A percentile compares a stretch with the other conserved stretches of the same genome.
These are phyloP conservation scores for Rubroboletus pulcherrimus DNA, from an alignment of 768 basidiomycete species.

Conservation along the genomic window DNA sequence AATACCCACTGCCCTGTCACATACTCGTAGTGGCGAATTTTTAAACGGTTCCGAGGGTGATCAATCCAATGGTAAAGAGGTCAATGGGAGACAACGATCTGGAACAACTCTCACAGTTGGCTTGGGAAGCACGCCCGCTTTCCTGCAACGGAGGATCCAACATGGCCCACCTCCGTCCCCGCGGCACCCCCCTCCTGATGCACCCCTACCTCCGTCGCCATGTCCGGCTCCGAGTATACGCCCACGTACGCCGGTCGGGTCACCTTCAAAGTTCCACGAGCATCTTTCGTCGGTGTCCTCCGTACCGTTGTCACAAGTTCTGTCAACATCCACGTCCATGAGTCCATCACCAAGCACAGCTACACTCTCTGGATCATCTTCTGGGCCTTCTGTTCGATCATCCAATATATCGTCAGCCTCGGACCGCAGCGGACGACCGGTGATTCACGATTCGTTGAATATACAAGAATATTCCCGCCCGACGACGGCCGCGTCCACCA, in stretches of 20 bases:
- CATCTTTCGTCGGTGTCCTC: conserved; percentile 31
- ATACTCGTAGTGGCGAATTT: conserved; percentile 1
- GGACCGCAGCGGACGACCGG: conserved; percentile 13
- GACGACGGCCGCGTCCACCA: conserved; percentile 17
- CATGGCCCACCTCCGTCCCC: conserved; percentile 24
- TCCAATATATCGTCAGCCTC: conserved; percentile 19
- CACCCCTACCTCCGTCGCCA: conserved; percentile 29
- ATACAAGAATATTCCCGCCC: conserved; percentile 14
- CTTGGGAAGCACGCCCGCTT: conserved; percentile 20
- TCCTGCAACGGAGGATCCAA: conserved; percentile 30
- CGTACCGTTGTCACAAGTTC: conserved; percentile 12
- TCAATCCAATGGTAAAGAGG: conserved; percentile 8
- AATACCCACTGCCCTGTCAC: not conserved
- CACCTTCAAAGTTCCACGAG: conserved; percentile 31
- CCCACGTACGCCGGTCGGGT: conserved; percentile 10
- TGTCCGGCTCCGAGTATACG: not conserved
- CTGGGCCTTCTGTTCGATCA: conserved; percentile 28
- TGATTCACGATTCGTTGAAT: conserved; percentile 8
- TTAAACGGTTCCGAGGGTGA: not conserved
- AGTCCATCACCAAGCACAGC: conserved; percentile 19
- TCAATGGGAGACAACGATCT: conserved; percentile 14
- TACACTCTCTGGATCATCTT: conserved; percentile 29
- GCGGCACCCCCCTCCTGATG: conserved; percentile 27
- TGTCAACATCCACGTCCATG: conserved; percentile 7
- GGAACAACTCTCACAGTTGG: conserved; percentile 3